A percentile compares a stretch with the other conserved stretches of the same genome.
Conservation (phyloP, 2,329 filamentous ascomycete species). For the Zasmidium citrigriseum region DNA sequence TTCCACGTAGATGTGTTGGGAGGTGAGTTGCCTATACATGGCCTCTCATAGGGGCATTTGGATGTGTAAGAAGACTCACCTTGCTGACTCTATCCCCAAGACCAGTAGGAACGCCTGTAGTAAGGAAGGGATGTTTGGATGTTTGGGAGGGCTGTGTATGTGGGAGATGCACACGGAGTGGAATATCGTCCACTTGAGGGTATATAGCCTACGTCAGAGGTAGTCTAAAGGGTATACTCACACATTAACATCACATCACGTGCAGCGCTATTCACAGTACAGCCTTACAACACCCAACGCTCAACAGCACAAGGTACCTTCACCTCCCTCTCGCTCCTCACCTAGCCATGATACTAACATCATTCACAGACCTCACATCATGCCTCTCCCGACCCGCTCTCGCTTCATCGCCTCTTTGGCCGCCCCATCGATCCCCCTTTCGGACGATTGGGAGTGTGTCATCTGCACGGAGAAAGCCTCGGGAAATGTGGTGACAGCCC, state of each 20-base stretch:
- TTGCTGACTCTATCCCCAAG: background rate
- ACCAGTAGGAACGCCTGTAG: background rate
- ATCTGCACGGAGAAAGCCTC: background rate
- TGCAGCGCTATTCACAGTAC: too few species aligned
- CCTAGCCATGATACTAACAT: background rate
- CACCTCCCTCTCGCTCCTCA: background rate
- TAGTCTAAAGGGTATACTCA: too few species aligned
- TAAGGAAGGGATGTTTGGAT: background rate
- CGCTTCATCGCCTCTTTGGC: background rate
- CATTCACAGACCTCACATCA: background rate
- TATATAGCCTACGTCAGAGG: background rate
- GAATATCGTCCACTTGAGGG: background rate
- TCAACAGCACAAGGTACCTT: background rate
- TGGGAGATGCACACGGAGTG: background rate
- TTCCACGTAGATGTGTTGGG: too few species aligned
- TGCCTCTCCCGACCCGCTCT: background rate
- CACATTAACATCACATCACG: too few species aligned
- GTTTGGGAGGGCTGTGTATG: background rate
- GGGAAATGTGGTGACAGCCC: background rate
- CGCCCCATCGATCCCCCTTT: background rate
- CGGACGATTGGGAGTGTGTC: background rate
- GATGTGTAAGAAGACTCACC: background rate
- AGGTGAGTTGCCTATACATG: too few species aligned
- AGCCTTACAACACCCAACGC: background rate
- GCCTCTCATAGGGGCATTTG: background rate